Conservation (phyloP, 257 asterid genomes). For the Avicennia marina region DNA sequence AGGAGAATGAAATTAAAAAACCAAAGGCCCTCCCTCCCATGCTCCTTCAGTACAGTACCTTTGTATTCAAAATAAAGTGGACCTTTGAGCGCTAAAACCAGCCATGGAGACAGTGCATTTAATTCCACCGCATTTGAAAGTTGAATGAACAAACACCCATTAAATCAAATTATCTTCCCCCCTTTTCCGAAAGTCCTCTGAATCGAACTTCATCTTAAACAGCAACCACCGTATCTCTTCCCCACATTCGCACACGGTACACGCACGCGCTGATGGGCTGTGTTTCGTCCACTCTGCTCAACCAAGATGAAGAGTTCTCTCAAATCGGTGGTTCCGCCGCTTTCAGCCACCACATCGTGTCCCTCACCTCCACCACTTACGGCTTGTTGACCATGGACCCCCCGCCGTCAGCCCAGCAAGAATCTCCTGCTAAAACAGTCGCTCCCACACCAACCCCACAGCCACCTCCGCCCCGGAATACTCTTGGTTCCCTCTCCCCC, state of each 20-base stretch:
- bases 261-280: conserved; percentile 61
- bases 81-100: conserved; percentile 18
- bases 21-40: too few species aligned
- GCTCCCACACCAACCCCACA: conserved; percentile 31
- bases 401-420: conserved; percentile 16
- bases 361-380: conserved; percentile 92
- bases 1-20: too few species aligned
- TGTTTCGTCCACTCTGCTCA: conserved; percentile 76
- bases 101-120: conserved; percentile 10
- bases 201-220: too few species aligned
- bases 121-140: background rate
- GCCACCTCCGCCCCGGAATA: conserved; percentile 57
- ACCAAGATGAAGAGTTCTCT: conserved; percentile 67
- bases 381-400: conserved; percentile 75
- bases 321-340: conserved; percentile 66
- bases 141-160: conserved; percentile 7
- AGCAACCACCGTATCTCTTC: too few species aligned
- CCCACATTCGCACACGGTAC: too few species aligned
- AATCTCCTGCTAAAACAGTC: conserved; percentile 18
- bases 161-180: background rate
- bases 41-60: too few species aligned
- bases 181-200: too few species aligned
- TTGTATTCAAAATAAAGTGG: conserved; percentile 21
- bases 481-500: conserved; percentile 63
- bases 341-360: conserved; percentile 90